A percentile compares a stretch with the other conserved stretches of the same genome.
These are phyloP conservation scores for Amphicarpaea edgeworthii DNA, from an alignment of 306 rosid genomes.

Conservation along the genomic window DNA sequence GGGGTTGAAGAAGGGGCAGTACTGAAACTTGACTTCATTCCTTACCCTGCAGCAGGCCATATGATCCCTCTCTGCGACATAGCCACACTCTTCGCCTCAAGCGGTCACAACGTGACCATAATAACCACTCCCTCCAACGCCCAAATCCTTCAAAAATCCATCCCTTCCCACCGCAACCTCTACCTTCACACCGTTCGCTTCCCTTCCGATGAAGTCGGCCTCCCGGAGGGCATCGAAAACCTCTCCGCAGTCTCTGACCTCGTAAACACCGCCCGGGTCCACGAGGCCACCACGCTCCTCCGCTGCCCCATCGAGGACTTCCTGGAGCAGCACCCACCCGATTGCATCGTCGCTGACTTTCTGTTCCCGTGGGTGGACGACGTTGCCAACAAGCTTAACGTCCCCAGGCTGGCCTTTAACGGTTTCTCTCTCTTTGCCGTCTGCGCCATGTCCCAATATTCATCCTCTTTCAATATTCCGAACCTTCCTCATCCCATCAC, in stretches of 20 bases:
- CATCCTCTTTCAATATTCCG: neutral
- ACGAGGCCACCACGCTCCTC: neutral
- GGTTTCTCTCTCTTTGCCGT: constrained; percentile 5
- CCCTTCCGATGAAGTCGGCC: no score
- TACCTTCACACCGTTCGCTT: no score
- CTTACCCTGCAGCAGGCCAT: no score
- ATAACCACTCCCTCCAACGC: no score
- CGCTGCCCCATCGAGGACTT: neutral
- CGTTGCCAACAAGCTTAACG: constrained; percentile 13
- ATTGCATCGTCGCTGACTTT: constrained; percentile 37
- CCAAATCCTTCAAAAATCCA: no score
- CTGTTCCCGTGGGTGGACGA: constrained; percentile 36
- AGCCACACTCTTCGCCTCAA: no score
- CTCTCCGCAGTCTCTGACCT: neutral
- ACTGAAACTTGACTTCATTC: no score
- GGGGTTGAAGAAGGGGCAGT: no score
- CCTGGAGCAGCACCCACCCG: constrained; percentile 35
- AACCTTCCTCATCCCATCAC: constrained; percentile 40
- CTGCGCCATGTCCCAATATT: constrained; percentile 8
- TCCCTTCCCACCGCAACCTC: no score
- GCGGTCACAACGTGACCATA: no score
- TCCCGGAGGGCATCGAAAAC: constrained; percentile 35
- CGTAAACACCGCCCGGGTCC: neutral
- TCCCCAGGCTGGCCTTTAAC: constrained; percentile 43
- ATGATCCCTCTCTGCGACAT: no score